Evolutionary conservation across 2,329 filamentous ascomycete species (phyloP), one percentile per base, ranked within the genome.

Genomic region (Phyllosticta ampelicida): DNA sequence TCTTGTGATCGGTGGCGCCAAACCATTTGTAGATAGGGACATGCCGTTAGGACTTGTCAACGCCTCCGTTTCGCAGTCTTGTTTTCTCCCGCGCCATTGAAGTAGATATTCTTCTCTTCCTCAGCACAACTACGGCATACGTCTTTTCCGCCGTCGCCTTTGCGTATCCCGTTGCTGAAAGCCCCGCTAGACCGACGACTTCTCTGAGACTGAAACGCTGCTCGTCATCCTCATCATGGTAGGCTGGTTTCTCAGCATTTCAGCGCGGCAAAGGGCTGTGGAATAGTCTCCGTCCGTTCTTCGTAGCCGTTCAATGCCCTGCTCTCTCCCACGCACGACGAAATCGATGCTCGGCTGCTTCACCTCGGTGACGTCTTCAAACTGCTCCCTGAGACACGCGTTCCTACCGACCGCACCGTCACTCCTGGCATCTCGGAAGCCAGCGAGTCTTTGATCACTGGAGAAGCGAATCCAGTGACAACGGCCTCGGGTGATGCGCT

Each of bases 381-480:
- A 49, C 78, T 89, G 2, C 64, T 73, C 0, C 84, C 87, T 0
- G 80, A 90, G 57, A 73, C 75, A 0, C 69, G 69, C 0, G 74
- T 90, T 5, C 80, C 82, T 0, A 91, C 88, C 0, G 89, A 94
- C 63, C 88, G 88, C 0, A 79, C 76, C 0, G 78, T 92, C 0
- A 61, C 85, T 0, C 71, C 72, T 1, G 88, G 88, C 0, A 73
- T 71, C 0, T 85, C 82, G 0, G 86, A 89, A 60, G 77, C 90
- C 0, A 80, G 92, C 64, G 89, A 92, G 67, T 88, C 86, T 0
- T 87, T 89, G 82, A 70, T 92, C 6, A 92, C 88, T 0, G 88
- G 88, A 0, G 89, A 94, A 66, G 77, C 81, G 0, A 69, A 70
- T 0, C 83, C 81, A 0, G 78, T 89, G 0, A 74, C 75, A 3